Conservation (phyloP, 148 eudicot genomes). For the Silene uniflora region DNA sequence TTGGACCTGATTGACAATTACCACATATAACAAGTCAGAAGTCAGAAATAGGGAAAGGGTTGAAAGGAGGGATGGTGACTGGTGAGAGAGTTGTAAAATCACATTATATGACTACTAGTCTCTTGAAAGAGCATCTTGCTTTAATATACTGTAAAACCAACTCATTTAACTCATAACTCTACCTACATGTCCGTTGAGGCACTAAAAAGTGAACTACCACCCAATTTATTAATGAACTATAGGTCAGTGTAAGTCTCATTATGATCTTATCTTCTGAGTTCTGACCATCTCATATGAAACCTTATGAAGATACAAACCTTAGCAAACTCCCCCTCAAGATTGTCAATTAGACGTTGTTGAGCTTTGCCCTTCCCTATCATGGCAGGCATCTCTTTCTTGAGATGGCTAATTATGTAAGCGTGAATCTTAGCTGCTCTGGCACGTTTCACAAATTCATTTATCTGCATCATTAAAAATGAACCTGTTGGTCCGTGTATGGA, state of each 20-base stretch:
- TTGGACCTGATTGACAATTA: constrained; percentile 53
- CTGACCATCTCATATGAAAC: too few relatives aligned
- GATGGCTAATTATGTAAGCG: constrained; percentile 82
- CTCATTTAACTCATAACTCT: background rate
- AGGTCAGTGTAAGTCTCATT: too few relatives aligned
- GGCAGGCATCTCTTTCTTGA: constrained; percentile 92
- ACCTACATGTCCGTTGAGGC: too few relatives aligned
- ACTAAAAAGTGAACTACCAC: too few relatives aligned
- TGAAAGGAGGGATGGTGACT: background rate
- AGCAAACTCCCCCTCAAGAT: constrained; percentile 65
- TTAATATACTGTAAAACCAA: background rate
- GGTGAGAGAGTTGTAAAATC: background rate
- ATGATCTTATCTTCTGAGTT: too few relatives aligned
- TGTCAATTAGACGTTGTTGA: constrained; percentile 81
- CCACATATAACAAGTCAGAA: background rate
- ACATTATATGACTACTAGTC: background rate
- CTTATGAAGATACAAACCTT: constrained; percentile 41
- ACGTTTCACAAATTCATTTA: constrained; percentile 90
- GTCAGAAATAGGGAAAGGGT: background rate
- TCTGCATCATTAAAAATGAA: constrained; percentile 34
- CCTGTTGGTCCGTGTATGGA: background rate
- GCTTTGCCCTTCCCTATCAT: constrained; percentile 80
- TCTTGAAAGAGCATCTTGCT: background rate
- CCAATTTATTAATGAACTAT: too few relatives aligned
- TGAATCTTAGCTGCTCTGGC: constrained; percentile 93